A percentile compares a stretch with the other conserved stretches of the same genome.
phyloP scores from a whole-genome alignment of 1,284 basidiomycete genomes.

The Sanghuangporus weigelae region DNA sequence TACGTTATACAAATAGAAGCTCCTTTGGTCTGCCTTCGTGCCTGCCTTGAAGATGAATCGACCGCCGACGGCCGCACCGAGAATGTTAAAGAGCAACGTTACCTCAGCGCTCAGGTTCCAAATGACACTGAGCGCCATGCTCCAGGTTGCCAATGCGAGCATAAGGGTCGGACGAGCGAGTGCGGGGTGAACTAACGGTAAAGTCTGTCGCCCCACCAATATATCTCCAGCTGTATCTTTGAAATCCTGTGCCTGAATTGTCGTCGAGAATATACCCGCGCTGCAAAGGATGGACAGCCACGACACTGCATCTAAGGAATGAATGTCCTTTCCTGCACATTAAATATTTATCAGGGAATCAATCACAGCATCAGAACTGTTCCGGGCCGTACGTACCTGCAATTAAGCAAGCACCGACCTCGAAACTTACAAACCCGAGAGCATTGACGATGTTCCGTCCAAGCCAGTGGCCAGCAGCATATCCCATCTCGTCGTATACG shows the following conservation, averaged over 20 bases:
- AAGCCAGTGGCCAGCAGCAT: constrained; percentile 32
- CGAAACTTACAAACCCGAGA: constrained; percentile 32
- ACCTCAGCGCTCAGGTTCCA: constrained; percentile 10
- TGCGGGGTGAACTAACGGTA: constrained; percentile 33
- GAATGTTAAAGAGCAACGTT: constrained; percentile 1
- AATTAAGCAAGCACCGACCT: constrained; percentile 35
- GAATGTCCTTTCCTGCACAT: constrained; percentile 1
- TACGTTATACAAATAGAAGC: constrained; percentile 15
- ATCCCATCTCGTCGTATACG: constrained; percentile 34
- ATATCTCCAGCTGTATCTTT: constrained; percentile 36
- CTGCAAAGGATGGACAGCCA: constrained; percentile 26
- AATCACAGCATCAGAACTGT: neutral
- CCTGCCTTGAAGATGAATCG: neutral
- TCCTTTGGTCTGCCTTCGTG: constrained; percentile 7
- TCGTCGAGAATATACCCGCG: constrained; percentile 29
- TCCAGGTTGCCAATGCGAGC: constrained; percentile 26
- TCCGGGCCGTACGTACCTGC: constrained; percentile 26
- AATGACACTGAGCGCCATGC: constrained; percentile 21
- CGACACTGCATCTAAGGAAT: constrained; percentile 19
- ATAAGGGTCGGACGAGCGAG: constrained; percentile 19
- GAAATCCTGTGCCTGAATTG: constrained; percentile 39
- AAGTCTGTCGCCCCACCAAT: constrained; percentile 32
- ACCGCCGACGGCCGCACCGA: constrained; percentile 8
- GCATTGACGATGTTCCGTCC: constrained; percentile 34
- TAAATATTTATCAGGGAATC: neutral